Percentiles rank a stretch among this genome's conserved stretches.
These are phyloP conservation scores for Termitomyces sp. DNA, from an alignment of 768 basidiomycete genomes.

Conservation along the genomic window DNA sequence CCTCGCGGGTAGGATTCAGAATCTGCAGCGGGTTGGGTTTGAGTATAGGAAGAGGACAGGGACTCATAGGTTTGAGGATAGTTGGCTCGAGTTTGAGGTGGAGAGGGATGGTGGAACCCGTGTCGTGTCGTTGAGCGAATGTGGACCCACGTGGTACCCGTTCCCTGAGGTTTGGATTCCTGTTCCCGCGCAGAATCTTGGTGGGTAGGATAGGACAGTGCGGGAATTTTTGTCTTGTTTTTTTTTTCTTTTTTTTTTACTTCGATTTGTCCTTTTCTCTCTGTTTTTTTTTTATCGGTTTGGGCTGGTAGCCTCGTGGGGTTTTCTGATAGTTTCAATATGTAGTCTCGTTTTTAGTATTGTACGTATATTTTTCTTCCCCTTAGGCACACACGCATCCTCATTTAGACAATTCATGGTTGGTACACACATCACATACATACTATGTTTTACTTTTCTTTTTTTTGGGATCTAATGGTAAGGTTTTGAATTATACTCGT, in stretches of 20 bases:
- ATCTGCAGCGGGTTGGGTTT: slow-evolving; percentile 30
- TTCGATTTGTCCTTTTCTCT: background rate
- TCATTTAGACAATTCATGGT: background rate
- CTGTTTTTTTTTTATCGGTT: background rate
- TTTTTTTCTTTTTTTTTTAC: background rate
- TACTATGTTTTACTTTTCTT: background rate
- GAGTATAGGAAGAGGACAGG: slow-evolving; percentile 37
- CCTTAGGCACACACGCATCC: too few relatives aligned
- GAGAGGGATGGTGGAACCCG: slow-evolving; percentile 16
- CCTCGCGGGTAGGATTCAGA: slow-evolving; percentile 26
- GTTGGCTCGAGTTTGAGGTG: slow-evolving; percentile 36
- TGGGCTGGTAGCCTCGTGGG: background rate
- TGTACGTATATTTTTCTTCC: background rate
- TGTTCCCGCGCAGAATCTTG: slow-evolving; percentile 1
- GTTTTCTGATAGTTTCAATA: background rate
- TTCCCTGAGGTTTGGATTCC: slow-evolving; percentile 37
- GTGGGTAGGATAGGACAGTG: background rate
- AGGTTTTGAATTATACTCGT: too few relatives aligned
- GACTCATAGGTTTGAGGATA: slow-evolving; percentile 34
- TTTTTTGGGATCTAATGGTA: background rate
- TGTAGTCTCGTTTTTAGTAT: background rate
- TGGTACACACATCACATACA: background rate
- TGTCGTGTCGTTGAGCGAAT: slow-evolving; percentile 22
- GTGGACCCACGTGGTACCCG: slow-evolving; percentile 32
- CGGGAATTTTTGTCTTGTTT: too few relatives aligned